Evolutionary conservation across 345 rosid genomes (phyloP), one percentile per base, ranked within the genome.

Genomic region (Pistacia vera): DNA sequence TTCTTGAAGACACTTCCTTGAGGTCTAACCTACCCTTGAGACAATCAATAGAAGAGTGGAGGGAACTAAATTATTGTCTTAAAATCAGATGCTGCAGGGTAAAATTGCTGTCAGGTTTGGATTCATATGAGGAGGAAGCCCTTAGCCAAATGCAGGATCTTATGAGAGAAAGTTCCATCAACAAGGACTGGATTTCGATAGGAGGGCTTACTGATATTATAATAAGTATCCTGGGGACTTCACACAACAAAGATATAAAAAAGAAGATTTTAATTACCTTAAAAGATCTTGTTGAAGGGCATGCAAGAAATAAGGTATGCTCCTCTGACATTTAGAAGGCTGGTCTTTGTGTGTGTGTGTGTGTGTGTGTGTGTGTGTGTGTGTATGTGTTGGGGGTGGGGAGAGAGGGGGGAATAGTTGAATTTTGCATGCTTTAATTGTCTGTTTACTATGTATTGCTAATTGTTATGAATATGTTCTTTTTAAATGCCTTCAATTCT

Each of bases 1-100:
- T 80, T 82, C 90, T 90, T 55, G 87, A 80, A 75, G 92, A 88
- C 72, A 84, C 67, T 70, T 80, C 87, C 28, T 83, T 87, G 83
- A 86, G 94, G 83, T 81, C 94, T 58, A 90, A 90, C 72, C 78
- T 84, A 61, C 84, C 82, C 6, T 86, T 90, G 20, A 83, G 92
- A 78, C 87, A 87, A 77, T 87, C 94, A 25, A 88, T 90, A 77
- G 92, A 88, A 66, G 94, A 90, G 80, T 90, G 94, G 94, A 88
- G 86, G 76, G 94, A 90, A 78, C 85, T 86, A 55, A 90, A 90
- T 71, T 87, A 87, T 72, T 90, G 94, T 81, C 90, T 90, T 56
- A 77, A 77, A 78, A 85, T 90, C 63, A 85, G 92, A 84, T 84
- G 84, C 75, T 86, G 84, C 82, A 78, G 78, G 78, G 80, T 70